Conservation (phyloP, 148 eudicot genomes). For the Nyssa sinensis region DNA sequence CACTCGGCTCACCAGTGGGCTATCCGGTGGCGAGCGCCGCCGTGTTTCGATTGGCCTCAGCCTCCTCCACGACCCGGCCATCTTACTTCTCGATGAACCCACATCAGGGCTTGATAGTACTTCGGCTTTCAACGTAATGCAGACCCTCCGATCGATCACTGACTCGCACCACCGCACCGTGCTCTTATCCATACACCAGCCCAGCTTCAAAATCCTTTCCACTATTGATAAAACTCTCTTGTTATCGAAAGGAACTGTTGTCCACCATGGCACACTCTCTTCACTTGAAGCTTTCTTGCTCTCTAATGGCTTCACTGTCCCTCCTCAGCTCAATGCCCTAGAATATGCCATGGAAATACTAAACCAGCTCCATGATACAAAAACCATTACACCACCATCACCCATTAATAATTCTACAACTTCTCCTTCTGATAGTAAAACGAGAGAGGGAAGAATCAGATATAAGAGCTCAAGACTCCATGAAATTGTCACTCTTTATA, state of each 20-base stretch:
- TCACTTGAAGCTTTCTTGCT: conserved; percentile 56
- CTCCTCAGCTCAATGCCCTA: conserved; percentile 82
- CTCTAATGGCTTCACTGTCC: conserved; percentile 60
- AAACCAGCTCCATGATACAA: conserved; percentile 33
- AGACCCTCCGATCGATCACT: conserved; percentile 55
- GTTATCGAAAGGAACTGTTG: conserved; percentile 64
- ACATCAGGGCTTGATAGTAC: conserved; percentile 84
- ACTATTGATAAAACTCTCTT: conserved; percentile 66
- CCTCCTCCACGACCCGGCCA: conserved; percentile 71
- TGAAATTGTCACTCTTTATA: conserved; percentile 59
- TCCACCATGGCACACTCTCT: conserved; percentile 76
- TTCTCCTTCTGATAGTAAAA: background rate
- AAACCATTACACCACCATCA: background rate
- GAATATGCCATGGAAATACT: conserved; percentile 91
- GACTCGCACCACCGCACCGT: conserved; percentile 52
- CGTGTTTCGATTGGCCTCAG: conserved; percentile 86
- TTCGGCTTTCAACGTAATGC: conserved; percentile 71
- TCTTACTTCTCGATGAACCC: conserved; percentile 82
- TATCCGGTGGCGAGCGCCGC: conserved; percentile 84
- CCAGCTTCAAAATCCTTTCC: conserved; percentile 80
- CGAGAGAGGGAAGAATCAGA: conserved; percentile 31
- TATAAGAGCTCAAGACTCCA: conserved; percentile 80
- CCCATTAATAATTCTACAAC: conserved; percentile 6
- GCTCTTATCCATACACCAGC: conserved; percentile 80
- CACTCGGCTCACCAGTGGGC: conserved; percentile 40